phyloP scores from a whole-genome alignment of 2,329 filamentous ascomycete genomes.

The Trichoderma lentiforme region DNA sequence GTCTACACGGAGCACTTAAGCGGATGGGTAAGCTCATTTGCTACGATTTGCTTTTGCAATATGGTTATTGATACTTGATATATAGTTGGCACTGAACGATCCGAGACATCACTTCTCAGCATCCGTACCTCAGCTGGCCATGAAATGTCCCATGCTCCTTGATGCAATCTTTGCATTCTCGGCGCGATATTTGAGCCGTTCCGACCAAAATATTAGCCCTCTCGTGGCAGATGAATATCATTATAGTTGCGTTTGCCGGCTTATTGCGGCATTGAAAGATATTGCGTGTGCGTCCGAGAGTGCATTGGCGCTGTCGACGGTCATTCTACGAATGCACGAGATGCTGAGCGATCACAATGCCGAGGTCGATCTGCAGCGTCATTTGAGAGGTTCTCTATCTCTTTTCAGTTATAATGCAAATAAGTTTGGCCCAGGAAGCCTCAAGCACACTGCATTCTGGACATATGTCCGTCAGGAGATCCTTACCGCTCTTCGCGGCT shows the following conservation, averaged over 20 bases:
- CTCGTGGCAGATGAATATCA: slow-evolving; percentile 10
- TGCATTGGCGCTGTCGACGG: slow-evolving; percentile 13
- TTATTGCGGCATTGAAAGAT: slow-evolving; percentile 12
- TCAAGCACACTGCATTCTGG: slow-evolving; percentile 15
- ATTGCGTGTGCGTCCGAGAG: slow-evolving; percentile 7
- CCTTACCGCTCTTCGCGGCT: slow-evolving; percentile 1
- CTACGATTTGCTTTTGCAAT: too few species aligned
- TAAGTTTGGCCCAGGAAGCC: neutral
- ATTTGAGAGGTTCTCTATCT: slow-evolving; percentile 9
- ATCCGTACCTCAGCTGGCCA: slow-evolving; percentile 11
- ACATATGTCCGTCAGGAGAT: slow-evolving; percentile 17
- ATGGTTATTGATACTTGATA: neutral
- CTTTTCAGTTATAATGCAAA: slow-evolving; percentile 7
- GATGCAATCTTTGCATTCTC: slow-evolving; percentile 15
- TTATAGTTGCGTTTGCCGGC: slow-evolving; percentile 3
- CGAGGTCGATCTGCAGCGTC: slow-evolving; percentile 6
- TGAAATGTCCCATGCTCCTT: slow-evolving; percentile 16
- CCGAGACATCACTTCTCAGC: slow-evolving; percentile 11
- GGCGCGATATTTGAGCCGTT: slow-evolving; percentile 2
- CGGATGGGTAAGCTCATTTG: slow-evolving; percentile 1
- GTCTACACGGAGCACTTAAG: slow-evolving; percentile 1
- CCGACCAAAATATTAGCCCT: neutral
- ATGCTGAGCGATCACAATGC: slow-evolving; percentile 3
- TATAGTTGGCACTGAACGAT: slow-evolving; percentile 10
- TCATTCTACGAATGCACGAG: slow-evolving; percentile 16